A percentile compares a stretch with the other conserved stretches of the same genome.
phyloP scores from a whole-genome alignment of 768 basidiomycete genomes.

The Lentinula lateritia region DNA sequence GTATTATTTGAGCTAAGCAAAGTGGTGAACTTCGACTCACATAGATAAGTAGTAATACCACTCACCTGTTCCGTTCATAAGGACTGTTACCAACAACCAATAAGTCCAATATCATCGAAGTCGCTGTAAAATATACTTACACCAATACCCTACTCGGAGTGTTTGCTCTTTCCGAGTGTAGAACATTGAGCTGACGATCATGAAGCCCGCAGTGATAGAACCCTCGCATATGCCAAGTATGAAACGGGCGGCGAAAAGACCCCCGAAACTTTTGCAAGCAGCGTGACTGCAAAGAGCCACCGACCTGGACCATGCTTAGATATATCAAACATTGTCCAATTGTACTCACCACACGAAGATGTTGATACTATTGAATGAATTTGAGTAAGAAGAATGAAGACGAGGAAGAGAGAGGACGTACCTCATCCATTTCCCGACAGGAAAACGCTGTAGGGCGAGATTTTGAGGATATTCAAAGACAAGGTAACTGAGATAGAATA shows the following conservation, averaged over 20 bases:
- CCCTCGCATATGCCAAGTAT: slow-evolving; percentile 75
- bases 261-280: slow-evolving; percentile 65
- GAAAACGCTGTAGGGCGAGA: slow-evolving; percentile 63
- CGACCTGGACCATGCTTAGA: slow-evolving; percentile 17
- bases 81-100: slow-evolving; percentile 30
- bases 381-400: neutral
- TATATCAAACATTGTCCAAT: neutral
- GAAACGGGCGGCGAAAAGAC: slow-evolving; percentile 56
- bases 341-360: slow-evolving; percentile 50
- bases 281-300: slow-evolving; percentile 57
- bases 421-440: slow-evolving; percentile 83
- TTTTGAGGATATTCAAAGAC: slow-evolving; percentile 74
- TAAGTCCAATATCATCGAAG: neutral
- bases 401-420: slow-evolving; percentile 13
- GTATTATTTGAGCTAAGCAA: slow-evolving; percentile 57
- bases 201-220: slow-evolving; percentile 66
- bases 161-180: slow-evolving; percentile 72
- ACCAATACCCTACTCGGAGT: slow-evolving; percentile 71
- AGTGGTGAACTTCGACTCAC: neutral
- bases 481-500: slow-evolving; percentile 70
- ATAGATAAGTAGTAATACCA: neutral
- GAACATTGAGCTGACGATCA: slow-evolving; percentile 77
- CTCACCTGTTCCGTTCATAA: slow-evolving; percentile 70
- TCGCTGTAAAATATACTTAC: slow-evolving; percentile 35
- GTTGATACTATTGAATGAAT: slow-evolving; percentile 26